phyloP scores from a whole-genome alignment of 2,329 filamentous ascomycete genomes.

The Neofusicoccum kwambonambiense region DNA sequence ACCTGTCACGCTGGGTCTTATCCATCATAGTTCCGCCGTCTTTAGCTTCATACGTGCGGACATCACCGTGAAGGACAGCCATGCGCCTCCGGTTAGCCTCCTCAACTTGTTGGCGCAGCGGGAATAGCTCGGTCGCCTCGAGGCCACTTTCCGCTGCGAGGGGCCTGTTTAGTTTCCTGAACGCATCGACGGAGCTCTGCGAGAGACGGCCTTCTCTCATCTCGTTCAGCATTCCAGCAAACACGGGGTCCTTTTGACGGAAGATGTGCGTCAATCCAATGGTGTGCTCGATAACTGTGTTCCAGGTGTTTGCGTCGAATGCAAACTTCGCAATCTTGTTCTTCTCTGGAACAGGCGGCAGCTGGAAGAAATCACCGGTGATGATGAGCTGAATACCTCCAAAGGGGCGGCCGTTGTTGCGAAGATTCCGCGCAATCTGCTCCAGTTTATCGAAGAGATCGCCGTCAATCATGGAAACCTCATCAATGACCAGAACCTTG shows the following conservation, averaged over 20 bases:
- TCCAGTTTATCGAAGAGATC: conserved; percentile 96
- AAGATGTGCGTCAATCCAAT: conserved; percentile 95
- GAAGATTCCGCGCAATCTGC: conserved; percentile 76
- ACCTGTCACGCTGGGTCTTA: conserved; percentile 66
- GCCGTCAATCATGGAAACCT: conserved; percentile 97
- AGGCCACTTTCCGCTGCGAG: conserved; percentile 71
- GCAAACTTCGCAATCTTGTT: conserved; percentile 78
- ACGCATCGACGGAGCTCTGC: conserved; percentile 71
- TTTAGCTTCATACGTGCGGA: conserved; percentile 66
- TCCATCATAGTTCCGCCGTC: conserved; percentile 72
- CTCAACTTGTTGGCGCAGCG: conserved; percentile 87
- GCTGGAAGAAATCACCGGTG: conserved; percentile 96
- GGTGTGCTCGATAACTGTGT: conserved; percentile 88
- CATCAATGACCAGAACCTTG: conserved; percentile 85
- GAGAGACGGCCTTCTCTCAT: conserved; percentile 87
- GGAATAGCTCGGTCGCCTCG: conserved; percentile 88
- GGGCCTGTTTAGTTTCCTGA: conserved; percentile 66
- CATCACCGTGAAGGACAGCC: conserved; percentile 65
- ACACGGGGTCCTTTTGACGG: conserved; percentile 86
- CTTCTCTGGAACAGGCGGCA: conserved; percentile 86
- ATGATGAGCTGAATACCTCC: conserved; percentile 95
- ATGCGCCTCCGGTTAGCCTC: conserved; percentile 77
- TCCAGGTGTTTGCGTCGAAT: conserved; percentile 91
- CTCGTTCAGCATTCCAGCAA: conserved; percentile 94
- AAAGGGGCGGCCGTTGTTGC: conserved; percentile 89